Conservation (phyloP, 2,329 filamentous ascomycete species). For the Mariannaea sp. region DNA sequence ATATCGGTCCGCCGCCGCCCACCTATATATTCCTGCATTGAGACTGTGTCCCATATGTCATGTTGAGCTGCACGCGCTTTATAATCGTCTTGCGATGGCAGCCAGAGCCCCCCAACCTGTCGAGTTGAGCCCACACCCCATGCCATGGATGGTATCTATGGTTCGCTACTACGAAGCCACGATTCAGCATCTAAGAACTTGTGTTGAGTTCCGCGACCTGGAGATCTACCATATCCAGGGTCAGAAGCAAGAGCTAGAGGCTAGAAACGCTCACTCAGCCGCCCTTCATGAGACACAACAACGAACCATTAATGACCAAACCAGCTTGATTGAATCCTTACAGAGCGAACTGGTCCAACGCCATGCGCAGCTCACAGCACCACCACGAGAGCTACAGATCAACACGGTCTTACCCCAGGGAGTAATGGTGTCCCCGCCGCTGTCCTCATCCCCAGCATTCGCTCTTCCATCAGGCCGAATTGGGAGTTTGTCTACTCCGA, state of each 20-base stretch:
- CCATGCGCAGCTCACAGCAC: not conserved
- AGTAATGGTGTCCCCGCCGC: not conserved
- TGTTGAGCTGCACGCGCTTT: not conserved
- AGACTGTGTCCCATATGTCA: not conserved
- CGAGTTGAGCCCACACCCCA: not conserved
- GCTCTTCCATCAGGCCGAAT: not conserved
- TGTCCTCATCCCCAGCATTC: not conserved
- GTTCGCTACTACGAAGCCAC: not conserved
- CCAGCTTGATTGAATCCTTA: not conserved
- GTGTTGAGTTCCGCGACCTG: not conserved
- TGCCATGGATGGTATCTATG: not conserved
- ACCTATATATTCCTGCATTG: not conserved
- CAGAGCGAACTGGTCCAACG: not conserved
- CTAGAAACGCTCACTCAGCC: not conserved
- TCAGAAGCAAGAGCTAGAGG: not conserved
- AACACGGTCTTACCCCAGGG: not conserved
- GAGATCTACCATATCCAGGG: not conserved
- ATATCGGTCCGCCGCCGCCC: no score
- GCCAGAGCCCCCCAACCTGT: not conserved
- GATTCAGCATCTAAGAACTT: not conserved
- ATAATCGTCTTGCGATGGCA: not conserved
- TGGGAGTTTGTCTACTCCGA: not conserved
- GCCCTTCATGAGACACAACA: not conserved
- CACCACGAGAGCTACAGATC: not conserved
- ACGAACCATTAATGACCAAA: not conserved